Conservation (phyloP, 2,329 filamentous ascomycete species). For the Pseudocercospora eumusae region DNA sequence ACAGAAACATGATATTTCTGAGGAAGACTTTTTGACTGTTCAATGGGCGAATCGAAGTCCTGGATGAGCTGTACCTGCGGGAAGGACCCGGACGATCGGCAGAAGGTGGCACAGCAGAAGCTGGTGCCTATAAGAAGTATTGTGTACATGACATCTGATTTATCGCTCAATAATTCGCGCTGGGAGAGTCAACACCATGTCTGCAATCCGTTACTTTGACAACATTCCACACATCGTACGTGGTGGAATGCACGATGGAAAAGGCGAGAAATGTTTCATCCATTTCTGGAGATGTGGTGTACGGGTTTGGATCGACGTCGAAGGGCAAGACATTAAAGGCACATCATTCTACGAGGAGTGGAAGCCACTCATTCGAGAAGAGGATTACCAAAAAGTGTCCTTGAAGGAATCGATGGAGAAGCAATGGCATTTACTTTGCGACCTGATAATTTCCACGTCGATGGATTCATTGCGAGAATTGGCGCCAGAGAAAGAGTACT, state of each 20-base stretch:
- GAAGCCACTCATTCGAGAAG: constrained; percentile 14
- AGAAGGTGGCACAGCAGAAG: neutral
- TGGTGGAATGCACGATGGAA: constrained; percentile 17
- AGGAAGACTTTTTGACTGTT: constrained; percentile 34
- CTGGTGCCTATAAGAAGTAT: constrained; percentile 5
- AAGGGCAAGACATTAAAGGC: constrained; percentile 9
- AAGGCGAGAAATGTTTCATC: constrained; percentile 14
- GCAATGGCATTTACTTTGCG: constrained; percentile 6
- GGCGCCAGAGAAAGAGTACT: constrained; percentile 8
- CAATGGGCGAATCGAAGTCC: no score
- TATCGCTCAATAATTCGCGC: neutral
- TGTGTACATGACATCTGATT: neutral
- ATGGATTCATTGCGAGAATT: neutral
- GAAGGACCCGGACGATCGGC: neutral
- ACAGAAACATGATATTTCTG: constrained; percentile 17
- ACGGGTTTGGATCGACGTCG: constrained; percentile 12
- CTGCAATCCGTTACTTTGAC: constrained; percentile 13
- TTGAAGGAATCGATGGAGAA: neutral
- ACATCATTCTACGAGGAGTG: constrained; percentile 18
- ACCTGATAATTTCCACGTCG: constrained; percentile 2
- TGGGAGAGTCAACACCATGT: constrained; percentile 4
- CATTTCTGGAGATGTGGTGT: constrained; percentile 16
- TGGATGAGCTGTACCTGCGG: neutral
- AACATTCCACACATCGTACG: constrained; percentile 18
- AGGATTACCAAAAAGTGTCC: neutral